Base-by-base conservation (phyloP, 2,329 filamentous ascomycete genomes). In the Trichophyton rubrum region DNA sequence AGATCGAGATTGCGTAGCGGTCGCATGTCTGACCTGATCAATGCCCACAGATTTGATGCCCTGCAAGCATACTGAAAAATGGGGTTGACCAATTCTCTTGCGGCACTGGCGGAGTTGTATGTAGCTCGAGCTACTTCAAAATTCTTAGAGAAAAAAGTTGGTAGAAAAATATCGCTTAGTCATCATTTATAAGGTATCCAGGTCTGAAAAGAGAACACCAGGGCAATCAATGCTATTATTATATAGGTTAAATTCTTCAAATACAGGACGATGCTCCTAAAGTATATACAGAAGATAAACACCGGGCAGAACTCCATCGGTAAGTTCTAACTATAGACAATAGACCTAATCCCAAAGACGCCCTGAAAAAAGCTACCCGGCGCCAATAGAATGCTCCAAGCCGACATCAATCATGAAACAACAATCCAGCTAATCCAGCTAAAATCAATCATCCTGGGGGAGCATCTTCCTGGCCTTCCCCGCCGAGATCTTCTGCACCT, bases 401-500 rank as follows among this genome's bases (percentile, higher is more conserved):
- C 61, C 61, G 57, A 59, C 61, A 59, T 62, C 11, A 61, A 60
- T 61, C 59, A 61, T 60, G 56, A 61, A 55, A 56, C 22, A 51
- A 5, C 30, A 11, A 27, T 4, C 22, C 15, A 43, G 8, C 17
- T 15, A 47, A 45, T 27, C 43, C 35, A 58, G 45, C 11, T 24
- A 15, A 11, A 27, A 5, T 51, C 11, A 51, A 30, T 51, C 45
- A 51, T 51, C 22, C 22, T 51, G 22, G 11, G 22, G 22, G 22
- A 8, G 33, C 27, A 13, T 38, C 30, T 15, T 27, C 30, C n/a
- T 59, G 40, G 22, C n/a, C 57, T 24, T 11, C 27, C 9, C 30
- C 41, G 15, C 27, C 43, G 30, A 43, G 41, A 27, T 38, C 82
- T 41, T 87, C 85, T 45, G 80, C 83, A n/a, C 85, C 84, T 22